Evolutionary conservation across 2,329 filamentous ascomycete genomes (phyloP).

Genomic region (Colletotrichum spinosum): DNA sequence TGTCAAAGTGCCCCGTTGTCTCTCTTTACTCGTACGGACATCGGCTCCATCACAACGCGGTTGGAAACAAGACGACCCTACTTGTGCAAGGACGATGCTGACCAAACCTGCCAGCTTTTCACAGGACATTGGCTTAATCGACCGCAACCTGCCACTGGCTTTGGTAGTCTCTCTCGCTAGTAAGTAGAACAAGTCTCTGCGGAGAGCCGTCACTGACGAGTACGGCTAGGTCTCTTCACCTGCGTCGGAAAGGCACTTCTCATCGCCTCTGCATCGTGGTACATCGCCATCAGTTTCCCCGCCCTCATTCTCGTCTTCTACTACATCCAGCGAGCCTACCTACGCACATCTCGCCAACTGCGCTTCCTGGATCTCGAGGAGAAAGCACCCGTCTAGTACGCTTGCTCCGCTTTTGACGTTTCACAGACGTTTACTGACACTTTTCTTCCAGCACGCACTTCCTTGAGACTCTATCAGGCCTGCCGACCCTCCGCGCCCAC

Average conservation of each 20-base stretch:
- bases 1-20: constrained; percentile 34
- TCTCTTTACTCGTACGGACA: constrained; percentile 38
- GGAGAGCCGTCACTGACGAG: neutral
- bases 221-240: constrained; percentile 35
- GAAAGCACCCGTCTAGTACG: constrained; percentile 54
- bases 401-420: constrained; percentile 37
- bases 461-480: constrained; percentile 59
- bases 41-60: constrained; percentile 41
- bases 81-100: neutral
- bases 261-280: constrained; percentile 53
- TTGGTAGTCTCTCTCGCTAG: constrained; percentile 39
- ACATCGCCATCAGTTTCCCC: constrained; percentile 52
- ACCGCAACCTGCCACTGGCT: constrained; percentile 41
- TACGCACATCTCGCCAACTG: constrained; percentile 56
- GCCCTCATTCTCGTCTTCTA: constrained; percentile 43
- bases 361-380: constrained; percentile 56
- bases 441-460: constrained; percentile 45
- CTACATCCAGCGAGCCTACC: constrained; percentile 52
- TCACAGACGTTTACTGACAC: constrained; percentile 10
- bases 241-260: constrained; percentile 52
- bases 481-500: constrained; percentile 65
- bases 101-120: constrained; percentile 33
- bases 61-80: constrained; percentile 19
- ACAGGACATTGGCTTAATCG: constrained; percentile 43
- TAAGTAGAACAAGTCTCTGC: neutral